phyloP scores from a whole-genome alignment of 2,329 filamentous ascomycete genomes.

The Ustulina deusta region DNA sequence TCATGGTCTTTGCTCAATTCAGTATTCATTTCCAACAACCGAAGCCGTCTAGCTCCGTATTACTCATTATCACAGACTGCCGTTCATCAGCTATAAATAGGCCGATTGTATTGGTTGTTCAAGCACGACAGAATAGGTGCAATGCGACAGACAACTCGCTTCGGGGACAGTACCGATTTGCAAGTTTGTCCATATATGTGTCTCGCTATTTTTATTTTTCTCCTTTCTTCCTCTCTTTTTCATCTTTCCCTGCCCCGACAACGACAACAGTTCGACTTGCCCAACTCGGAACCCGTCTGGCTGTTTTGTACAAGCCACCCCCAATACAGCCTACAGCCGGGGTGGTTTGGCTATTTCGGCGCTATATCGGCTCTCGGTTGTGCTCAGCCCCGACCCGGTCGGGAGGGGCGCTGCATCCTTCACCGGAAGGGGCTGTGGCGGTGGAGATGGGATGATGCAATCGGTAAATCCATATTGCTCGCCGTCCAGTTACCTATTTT shows the following conservation, averaged over 20 bases:
- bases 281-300: constrained; percentile 4
- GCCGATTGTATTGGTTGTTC: neutral
- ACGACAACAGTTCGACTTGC: neutral
- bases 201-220: neutral
- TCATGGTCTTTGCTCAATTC: neutral
- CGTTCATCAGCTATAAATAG: constrained; percentile 2
- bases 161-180: constrained; percentile 1
- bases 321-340: constrained; percentile 2
- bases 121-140: neutral
- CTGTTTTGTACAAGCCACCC: constrained; percentile 2
- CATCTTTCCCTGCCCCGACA: neutral
- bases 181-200: neutral
- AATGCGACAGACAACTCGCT: neutral
- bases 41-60: neutral
- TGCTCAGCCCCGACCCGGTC: constrained; percentile 23
- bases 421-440: constrained; percentile 23
- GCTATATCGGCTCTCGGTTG: constrained; percentile 14
- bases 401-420: constrained; percentile 29
- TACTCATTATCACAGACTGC: neutral
- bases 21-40: neutral
- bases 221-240: too few species aligned
- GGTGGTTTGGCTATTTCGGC: constrained; percentile 7
- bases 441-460: constrained; percentile 39
- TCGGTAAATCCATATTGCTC: constrained; percentile 19
- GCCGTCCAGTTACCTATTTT: constrained; percentile 4